These are phyloP conservation scores for Penicillium odoratum DNA, from an alignment of 495 filamentous ascomycete species.

Conservation along the genomic window DNA sequence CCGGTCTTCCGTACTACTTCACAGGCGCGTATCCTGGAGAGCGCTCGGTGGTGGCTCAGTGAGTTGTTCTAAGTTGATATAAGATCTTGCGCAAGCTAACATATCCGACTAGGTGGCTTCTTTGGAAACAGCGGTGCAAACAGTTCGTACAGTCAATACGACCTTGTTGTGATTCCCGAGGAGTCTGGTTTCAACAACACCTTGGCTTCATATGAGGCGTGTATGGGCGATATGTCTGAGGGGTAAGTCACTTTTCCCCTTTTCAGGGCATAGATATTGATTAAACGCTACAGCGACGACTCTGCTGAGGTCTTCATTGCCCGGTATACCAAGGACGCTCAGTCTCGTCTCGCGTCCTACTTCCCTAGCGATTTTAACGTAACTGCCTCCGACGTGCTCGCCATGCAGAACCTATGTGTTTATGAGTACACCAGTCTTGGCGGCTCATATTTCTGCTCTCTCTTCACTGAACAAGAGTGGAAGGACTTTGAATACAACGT, in stretches of 20 bases:
- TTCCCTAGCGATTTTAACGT: constrained; percentile 46
- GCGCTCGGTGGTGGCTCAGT: constrained; percentile 45
- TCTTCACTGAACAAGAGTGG: constrained; percentile 60
- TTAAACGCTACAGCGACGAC: neutral
- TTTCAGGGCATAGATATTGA: neutral
- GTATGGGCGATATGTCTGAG: constrained; percentile 6
- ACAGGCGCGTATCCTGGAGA: constrained; percentile 51
- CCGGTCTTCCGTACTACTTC: constrained; percentile 51
- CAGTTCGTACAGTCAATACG: constrained; percentile 38
- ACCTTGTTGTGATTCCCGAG: constrained; percentile 51
- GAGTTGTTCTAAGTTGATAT: neutral
- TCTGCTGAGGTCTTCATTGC: constrained; percentile 16
- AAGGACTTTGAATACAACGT: constrained; percentile 55
- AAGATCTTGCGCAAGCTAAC: neutral
- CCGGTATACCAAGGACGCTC: constrained; percentile 18
- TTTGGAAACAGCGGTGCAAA: constrained; percentile 40
- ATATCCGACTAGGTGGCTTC: constrained; percentile 29
- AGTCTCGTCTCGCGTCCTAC: constrained; percentile 21
- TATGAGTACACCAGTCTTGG: constrained; percentile 37
- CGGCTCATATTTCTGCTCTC: constrained; percentile 47
- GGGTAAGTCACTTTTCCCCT: neutral
- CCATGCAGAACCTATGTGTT: constrained; percentile 49
- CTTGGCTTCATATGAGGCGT: constrained; percentile 44
- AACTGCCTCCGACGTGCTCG: constrained; percentile 50
- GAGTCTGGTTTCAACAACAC: constrained; percentile 51